Evolutionary conservation across 495 filamentous ascomycete species (phyloP), one percentile per base, ranked within the genome.

Genomic region (Penicillium riverlandense): DNA sequence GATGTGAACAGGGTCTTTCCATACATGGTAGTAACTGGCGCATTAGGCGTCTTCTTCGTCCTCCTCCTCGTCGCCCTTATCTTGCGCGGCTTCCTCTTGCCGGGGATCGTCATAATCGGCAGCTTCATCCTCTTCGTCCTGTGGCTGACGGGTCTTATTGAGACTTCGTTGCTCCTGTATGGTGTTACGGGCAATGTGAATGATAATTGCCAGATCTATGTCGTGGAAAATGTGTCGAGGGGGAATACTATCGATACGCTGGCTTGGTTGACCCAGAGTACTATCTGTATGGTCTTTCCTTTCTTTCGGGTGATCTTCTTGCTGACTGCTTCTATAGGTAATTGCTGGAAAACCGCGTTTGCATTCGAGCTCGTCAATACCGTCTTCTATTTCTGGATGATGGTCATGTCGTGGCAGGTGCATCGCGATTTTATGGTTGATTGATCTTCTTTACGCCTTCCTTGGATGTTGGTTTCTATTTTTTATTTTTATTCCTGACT

Each of bases 61-160:
- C 61, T 82, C 54, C 50, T 84, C 10, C 70, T 92, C 42, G 66
- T 91, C 42, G 74, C 70, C 63, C 80, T 97, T 11, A 84, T 90
- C 47, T 74, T 76, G 35, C 82, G 88, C 44, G 79, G 86, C 2
- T 82, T 87, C 32, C 77, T 99, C 9, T 77, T 99, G 9, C 92
- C 92, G 0, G 83, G 85, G 37, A 83, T 96, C 57, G 86, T 99
- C 50, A 82, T 97, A 56, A 74, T 97, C 38, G 83, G 84, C 49
- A 84, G 85, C 59, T 97, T 99, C 72, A 85, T 99, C 53, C 82
- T 96, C 44, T 92, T 96, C 58, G 82, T 94, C 0, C 76, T 99
- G 30, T 99, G 83, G 83, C 72, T 96, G 37, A 88, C 90, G 7
- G 91, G 91, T 1, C 67, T 95, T n/a, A 81, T 99, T 57, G 90